Percentiles rank a stretch among this genome's conserved stretches.
Evolutionary conservation across 2,329 filamentous ascomycete species (phyloP).

Genomic region (Fusarium sp.): DNA sequence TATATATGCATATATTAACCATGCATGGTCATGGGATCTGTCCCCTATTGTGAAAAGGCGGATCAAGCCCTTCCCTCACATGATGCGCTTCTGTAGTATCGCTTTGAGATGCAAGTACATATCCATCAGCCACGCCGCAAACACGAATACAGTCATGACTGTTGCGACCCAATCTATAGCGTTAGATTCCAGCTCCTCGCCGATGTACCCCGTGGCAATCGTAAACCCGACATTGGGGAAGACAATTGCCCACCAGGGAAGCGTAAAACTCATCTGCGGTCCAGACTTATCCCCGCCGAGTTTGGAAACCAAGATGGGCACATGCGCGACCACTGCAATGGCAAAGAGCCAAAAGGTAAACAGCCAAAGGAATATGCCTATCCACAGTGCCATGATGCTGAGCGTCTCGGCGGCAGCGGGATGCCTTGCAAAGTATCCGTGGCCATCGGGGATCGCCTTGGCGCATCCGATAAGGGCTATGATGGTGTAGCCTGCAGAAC

Average conservation of each 20-base stretch:
- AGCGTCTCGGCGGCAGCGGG: background rate
- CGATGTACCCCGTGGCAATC: background rate
- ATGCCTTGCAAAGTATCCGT: background rate
- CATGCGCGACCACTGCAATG: background rate
- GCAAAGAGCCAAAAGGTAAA: background rate
- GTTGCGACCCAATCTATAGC: background rate
- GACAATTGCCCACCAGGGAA: constrained; percentile 2
- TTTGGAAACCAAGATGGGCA: background rate
- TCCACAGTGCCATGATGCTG: background rate
- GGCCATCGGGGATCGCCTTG: constrained; percentile 2
- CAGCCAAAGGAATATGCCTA: constrained; percentile 1
- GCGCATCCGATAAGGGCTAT: background rate
- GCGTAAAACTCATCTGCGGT: background rate
- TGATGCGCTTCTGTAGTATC: background rate
- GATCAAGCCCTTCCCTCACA: background rate
- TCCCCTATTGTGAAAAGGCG: too few relatives aligned
- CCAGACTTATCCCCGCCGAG: background rate
- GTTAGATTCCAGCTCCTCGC: background rate
- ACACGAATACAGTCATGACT: background rate
- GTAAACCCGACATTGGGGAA: background rate
- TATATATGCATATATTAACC: too few relatives aligned
- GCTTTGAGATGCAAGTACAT: background rate
- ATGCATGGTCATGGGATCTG: background rate
- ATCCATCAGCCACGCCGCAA: background rate
- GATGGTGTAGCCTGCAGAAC: constrained; percentile 1